Conservation (phyloP, 2,329 filamentous ascomycete species). For the Pseudocercospora cruenta region DNA sequence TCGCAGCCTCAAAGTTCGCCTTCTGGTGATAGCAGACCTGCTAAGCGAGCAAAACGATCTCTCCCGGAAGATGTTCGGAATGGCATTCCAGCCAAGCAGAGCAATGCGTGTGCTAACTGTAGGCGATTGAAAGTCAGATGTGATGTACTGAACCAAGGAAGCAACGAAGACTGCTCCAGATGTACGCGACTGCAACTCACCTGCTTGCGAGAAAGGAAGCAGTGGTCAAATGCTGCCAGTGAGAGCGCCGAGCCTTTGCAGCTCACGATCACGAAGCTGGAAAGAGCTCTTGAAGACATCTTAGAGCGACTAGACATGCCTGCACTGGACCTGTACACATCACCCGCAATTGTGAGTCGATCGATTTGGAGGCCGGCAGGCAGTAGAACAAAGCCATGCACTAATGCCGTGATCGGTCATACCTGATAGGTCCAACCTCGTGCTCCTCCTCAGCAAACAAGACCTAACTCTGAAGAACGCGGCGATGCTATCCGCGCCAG, state of each 20-base stretch:
- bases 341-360: constrained; percentile 6
- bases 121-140: constrained; percentile 19
- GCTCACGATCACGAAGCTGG: constrained; percentile 16
- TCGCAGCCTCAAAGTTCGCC: background rate
- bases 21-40: background rate
- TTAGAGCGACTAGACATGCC: constrained; percentile 19
- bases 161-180: constrained; percentile 10
- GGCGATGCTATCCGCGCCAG: background rate
- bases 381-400: background rate
- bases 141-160: constrained; percentile 5
- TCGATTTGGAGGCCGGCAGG: background rate
- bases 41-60: background rate
- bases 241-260: background rate
- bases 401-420: background rate
- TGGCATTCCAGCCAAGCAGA: constrained; percentile 1
- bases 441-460: background rate
- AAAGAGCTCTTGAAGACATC: constrained; percentile 17
- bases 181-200: constrained; percentile 12
- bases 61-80: constrained; percentile 1
- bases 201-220: constrained; percentile 13
- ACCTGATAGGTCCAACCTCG: background rate
- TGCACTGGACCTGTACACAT: constrained; percentile 17
- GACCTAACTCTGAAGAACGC: constrained; percentile 10
- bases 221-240: constrained; percentile 5
- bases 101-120: constrained; percentile 17